Conservation (phyloP, 2,329 filamentous ascomycete genomes). For the Trichophyton rubrum region DNA sequence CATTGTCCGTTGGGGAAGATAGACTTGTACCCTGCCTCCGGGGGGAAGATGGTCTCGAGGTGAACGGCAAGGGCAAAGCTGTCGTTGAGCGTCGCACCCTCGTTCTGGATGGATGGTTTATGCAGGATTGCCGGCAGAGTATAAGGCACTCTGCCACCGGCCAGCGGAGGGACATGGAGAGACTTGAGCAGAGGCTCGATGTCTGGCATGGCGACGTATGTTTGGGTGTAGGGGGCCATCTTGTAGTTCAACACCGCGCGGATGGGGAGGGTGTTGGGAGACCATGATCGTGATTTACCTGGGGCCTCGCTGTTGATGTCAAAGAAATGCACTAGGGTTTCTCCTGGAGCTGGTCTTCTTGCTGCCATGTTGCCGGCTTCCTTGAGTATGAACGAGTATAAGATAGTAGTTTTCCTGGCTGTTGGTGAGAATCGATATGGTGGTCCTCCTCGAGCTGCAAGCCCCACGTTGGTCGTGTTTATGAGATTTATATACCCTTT, state of each 20-base stretch:
- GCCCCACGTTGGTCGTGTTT: neutral
- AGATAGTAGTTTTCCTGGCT: too few species aligned
- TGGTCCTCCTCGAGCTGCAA: neutral
- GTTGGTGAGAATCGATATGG: neutral
- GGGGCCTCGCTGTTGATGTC: conserved; percentile 11
- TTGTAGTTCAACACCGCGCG: conserved; percentile 34
- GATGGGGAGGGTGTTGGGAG: conserved; percentile 29
- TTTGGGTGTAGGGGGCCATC: conserved; percentile 27
- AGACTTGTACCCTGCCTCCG: conserved; percentile 21
- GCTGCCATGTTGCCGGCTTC: neutral
- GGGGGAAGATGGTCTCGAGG: conserved; percentile 27
- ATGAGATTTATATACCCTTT: neutral
- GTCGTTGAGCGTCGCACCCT: conserved; percentile 18
- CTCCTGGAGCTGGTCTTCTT: neutral
- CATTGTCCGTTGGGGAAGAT: conserved; percentile 22
- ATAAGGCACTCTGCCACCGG: conserved; percentile 16
- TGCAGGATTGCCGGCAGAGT: conserved; percentile 32
- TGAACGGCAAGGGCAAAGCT: conserved; percentile 27
- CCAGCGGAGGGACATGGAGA: conserved; percentile 9
- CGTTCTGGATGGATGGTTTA: conserved; percentile 16
- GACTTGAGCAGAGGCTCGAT: conserved; percentile 28
- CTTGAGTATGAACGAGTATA: too few species aligned
- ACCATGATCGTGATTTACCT: conserved; percentile 14
- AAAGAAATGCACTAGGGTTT: conserved; percentile 11
- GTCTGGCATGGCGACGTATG: conserved; percentile 31